Percentiles rank a stretch among this genome's conserved stretches.
phyloP scores from a whole-genome alignment of 495 filamentous ascomycete genomes.

The Eremomyces bilateralis region DNA sequence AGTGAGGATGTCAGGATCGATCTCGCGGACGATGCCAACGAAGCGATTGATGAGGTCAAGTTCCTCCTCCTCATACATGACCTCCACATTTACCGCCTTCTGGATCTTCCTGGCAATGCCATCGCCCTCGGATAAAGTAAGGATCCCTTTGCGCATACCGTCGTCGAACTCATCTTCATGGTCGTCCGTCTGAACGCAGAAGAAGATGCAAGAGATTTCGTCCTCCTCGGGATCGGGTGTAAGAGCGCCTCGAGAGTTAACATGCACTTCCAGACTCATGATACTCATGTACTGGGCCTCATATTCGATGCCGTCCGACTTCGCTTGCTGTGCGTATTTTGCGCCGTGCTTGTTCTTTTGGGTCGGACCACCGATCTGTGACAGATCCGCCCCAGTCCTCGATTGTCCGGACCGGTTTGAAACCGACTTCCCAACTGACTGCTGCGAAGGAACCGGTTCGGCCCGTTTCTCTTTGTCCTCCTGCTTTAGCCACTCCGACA shows the following conservation, averaged over 20 bases:
- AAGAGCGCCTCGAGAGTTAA: constrained; percentile 64
- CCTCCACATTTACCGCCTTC: constrained; percentile 31
- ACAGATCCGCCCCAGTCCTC: constrained; percentile 25
- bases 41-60: constrained; percentile 63
- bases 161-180: constrained; percentile 29
- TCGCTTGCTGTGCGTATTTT: constrained; percentile 64
- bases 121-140: constrained; percentile 38
- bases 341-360: constrained; percentile 68
- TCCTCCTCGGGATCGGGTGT: constrained; percentile 78
- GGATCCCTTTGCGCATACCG: constrained; percentile 39
- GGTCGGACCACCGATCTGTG: constrained; percentile 78
- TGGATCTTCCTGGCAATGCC: constrained; percentile 24
- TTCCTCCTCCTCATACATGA: constrained; percentile 58
- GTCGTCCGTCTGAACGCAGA: constrained; percentile 66
- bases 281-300: constrained; percentile 90
- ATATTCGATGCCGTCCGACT: constrained; percentile 56
- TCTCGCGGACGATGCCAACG: constrained; percentile 61
- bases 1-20: constrained; percentile 84
- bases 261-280: constrained; percentile 90
- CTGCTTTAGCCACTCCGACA: constrained; percentile 41
- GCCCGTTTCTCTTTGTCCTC: constrained; percentile 6
- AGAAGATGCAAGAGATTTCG: constrained; percentile 77
- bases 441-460: not conserved
- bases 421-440: too few relatives aligned
- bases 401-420: too few relatives aligned